Conservation (phyloP, 352 stramenopile genomes). For the Phytophthora pistaciae region DNA sequence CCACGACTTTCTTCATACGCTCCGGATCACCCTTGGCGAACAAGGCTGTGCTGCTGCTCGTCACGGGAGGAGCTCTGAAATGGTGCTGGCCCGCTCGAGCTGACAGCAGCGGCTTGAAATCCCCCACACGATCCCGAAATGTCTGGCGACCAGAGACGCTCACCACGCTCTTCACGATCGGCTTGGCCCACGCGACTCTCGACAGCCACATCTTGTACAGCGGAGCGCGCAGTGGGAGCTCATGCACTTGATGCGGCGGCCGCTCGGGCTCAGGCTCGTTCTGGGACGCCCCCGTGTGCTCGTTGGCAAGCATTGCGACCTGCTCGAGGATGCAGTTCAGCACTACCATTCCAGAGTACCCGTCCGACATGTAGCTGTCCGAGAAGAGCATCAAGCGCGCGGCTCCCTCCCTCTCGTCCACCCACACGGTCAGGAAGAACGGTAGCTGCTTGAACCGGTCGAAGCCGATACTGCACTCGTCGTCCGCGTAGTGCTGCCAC, state of each 20-base stretch:
- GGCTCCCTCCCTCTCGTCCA: conserved; percentile 10
- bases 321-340: conserved; percentile 45
- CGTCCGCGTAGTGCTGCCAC: conserved; percentile 45
- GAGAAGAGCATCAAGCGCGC: conserved; percentile 54
- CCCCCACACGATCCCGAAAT: conserved; percentile 4
- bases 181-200: conserved; percentile 18
- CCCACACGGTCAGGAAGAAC: conserved; percentile 38
- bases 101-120: conserved; percentile 27
- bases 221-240: conserved; percentile 20
- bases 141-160: conserved; percentile 3
- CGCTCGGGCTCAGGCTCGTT: conserved; percentile 11
- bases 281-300: neutral
- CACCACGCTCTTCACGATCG: conserved; percentile 18
- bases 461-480: conserved; percentile 41
- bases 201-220: conserved; percentile 33
- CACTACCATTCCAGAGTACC: conserved; percentile 41
- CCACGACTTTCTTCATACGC: conserved; percentile 27
- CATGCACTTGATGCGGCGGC: conserved; percentile 5
- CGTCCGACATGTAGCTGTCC: conserved; percentile 64
- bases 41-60: conserved; percentile 27
- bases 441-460: conserved; percentile 42
- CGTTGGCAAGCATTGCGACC: neutral
- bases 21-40: conserved; percentile 32
- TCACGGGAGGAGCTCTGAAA: conserved; percentile 27
- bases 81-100: conserved; percentile 27